Base-by-base conservation (phyloP, 1,284 basidiomycete genomes). In the Ustilago trichophora region DNA sequence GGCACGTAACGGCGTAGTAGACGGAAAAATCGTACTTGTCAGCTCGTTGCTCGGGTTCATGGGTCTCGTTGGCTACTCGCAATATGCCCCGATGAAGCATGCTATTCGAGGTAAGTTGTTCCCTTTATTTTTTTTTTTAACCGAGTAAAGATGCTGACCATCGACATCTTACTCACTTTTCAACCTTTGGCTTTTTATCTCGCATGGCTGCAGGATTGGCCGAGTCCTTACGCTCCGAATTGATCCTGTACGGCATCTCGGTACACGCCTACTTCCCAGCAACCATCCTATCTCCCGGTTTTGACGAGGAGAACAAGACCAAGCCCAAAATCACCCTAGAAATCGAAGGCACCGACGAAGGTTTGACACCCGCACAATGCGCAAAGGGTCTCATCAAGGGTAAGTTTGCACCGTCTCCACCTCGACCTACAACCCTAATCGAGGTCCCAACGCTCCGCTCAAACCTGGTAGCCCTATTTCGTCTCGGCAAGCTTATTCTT, bases 241-340 rank as follows among this genome's bases (percentile, higher is more conserved):
- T 94, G 47, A 83, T 88, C 56, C 84, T 96, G 1, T 92, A 93
- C 78, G 86, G 85, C 48, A 91, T 94, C 77, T 84, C 85, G 37
- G 87, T 94, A 1, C 93, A 95, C 73, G 87, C 93, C 48, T 93
- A 89, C 83, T 90, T 93, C 83, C 93, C 93, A 0, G 87, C 87
- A 0, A 93, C 91, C 0, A 96, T 98, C 83, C 86, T 86, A 57
- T 89, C 88, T 0, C 91, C 92, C 0, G 92, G 93, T 0, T 90
- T 86, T 71, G 88, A 89, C 11, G 85, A 87, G 66, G 94, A 97
- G 79, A 89, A 91, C 78, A 87, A 87, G 79, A 86, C 85, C 29
- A 97, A 97, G 78, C 94, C 93, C 0, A 84, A 85, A 27, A 85
- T 97, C 48, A 90, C 89, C 3, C 86, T 87, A 64, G 88, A 90